Conservation (phyloP, 106 monocot species). For the Cymbidium sinense region DNA sequence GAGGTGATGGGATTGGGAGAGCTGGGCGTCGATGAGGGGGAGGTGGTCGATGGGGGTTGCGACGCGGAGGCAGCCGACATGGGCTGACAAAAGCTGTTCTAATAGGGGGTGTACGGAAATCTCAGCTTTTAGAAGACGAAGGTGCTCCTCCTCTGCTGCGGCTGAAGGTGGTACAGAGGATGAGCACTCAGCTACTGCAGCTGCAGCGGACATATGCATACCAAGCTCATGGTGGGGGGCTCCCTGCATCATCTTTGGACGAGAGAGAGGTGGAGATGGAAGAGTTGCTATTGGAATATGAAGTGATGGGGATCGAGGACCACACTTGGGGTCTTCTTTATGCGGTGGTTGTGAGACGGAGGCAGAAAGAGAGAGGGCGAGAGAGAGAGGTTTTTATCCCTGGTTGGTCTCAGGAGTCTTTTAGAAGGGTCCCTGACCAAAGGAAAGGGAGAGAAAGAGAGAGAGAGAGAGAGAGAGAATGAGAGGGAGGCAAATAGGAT, state of each 20-base stretch:
- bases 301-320: background rate
- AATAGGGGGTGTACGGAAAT: slow-evolving; percentile 83
- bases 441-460: background rate
- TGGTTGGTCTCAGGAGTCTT: too few relatives aligned
- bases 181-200: slow-evolving; percentile 26
- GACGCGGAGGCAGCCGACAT: slow-evolving; percentile 82
- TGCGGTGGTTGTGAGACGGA: background rate
- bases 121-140: slow-evolving; percentile 72
- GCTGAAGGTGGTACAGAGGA: slow-evolving; percentile 24
- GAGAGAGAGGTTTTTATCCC: background rate
- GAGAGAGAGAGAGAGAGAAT: slow-evolving; percentile 8
- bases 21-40: slow-evolving; percentile 82
- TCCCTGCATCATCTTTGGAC: slow-evolving; percentile 24
- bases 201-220: slow-evolving; percentile 25
- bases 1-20: slow-evolving; percentile 53
- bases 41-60: slow-evolving; percentile 94
- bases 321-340: background rate
- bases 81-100: slow-evolving; percentile 79
- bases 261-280: background rate
- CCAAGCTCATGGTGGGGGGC: slow-evolving; percentile 15
- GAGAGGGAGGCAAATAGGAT: slow-evolving; percentile 11
- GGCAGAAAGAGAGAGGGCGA: background rate
- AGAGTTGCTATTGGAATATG: background rate
- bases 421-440: background rate
- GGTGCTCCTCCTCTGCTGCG: slow-evolving; percentile 38